Conservation (phyloP, 148 eudicot species). For the Spergularia bocconei region DNA sequence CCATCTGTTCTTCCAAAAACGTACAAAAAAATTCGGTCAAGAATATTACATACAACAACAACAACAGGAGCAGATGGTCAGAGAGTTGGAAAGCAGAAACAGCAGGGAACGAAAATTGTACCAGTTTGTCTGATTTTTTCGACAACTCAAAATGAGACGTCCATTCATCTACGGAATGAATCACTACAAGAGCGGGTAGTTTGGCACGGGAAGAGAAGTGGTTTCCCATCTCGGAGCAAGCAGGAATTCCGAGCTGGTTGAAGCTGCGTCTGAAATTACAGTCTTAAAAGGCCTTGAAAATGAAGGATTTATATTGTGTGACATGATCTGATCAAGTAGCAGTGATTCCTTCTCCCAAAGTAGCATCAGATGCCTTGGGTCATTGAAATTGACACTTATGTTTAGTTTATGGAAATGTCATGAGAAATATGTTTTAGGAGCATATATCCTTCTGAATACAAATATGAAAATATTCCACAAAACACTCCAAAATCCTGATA, state of each 20-base stretch:
- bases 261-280: neutral
- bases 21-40: neutral
- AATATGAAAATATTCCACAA: neutral
- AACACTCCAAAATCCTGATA: neutral
- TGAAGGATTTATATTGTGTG: conserved; percentile 7
- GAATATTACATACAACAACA: too few species aligned
- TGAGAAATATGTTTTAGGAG: neutral
- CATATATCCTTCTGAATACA: conserved; percentile 2
- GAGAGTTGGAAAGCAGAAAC: neutral
- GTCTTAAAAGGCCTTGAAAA: neutral
- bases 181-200: conserved; percentile 7
- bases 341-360: neutral
- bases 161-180: conserved; percentile 32
- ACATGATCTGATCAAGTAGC: conserved; percentile 7
- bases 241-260: neutral
- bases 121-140: conserved; percentile 52
- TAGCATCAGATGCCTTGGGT: conserved; percentile 16
- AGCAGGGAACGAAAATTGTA: conserved; percentile 2
- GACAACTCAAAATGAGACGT: conserved; percentile 25
- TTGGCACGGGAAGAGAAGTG: neutral
- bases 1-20: conserved; percentile 10
- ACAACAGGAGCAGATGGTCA: neutral
- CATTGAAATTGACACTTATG: conserved; percentile 15
- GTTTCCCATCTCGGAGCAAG: conserved; percentile 23
- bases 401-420: conserved; percentile 6